Evolutionary conservation across 371 early-diverging fungal species (phyloP).

Genomic region (Chytridiales sp.): DNA sequence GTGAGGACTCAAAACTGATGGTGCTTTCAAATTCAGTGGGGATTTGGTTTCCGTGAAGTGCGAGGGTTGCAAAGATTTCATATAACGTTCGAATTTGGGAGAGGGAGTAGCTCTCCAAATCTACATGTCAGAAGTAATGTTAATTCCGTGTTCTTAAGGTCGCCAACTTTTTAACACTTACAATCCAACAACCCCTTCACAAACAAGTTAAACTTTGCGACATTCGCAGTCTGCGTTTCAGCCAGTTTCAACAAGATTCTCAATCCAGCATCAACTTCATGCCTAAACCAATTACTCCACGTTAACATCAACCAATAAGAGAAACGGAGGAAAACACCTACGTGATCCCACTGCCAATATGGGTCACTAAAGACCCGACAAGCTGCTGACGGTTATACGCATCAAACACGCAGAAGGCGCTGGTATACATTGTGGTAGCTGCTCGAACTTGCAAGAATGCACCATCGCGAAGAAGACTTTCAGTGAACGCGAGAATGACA

Average conservation of each 20-base stretch:
- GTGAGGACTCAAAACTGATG: conserved; percentile 19
- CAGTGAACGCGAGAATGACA: conserved; percentile 1
- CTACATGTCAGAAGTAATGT: neutral
- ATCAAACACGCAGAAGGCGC: conserved; percentile 14
- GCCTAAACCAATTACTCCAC: too few relatives aligned
- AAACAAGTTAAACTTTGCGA: conserved; percentile 24
- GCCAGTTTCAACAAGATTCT: conserved; percentile 18
- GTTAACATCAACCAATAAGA: too few relatives aligned
- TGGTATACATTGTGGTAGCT: conserved; percentile 8
- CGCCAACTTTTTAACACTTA: conserved; percentile 8
- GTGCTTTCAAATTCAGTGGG: conserved; percentile 9
- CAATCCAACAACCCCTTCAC: conserved; percentile 27
- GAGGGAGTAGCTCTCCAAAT: conserved; percentile 19
- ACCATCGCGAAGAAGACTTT: conserved; percentile 12
- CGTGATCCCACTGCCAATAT: too few relatives aligned
- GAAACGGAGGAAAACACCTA: too few relatives aligned
- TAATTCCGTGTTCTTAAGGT: neutral
- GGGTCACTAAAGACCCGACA: too few relatives aligned
- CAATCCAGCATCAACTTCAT: conserved; percentile 20
- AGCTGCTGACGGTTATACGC: conserved; percentile 6
- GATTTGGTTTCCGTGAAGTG: conserved; percentile 16
- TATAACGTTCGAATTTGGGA: conserved; percentile 22
- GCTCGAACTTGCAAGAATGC: neutral
- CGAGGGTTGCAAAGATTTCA: conserved; percentile 27
- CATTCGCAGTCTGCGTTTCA: neutral